Percentiles rank a stretch among this genome's conserved stretches.
phyloP scores from a whole-genome alignment of 2,329 filamentous ascomycete species.

The Elsinoe australis region DNA sequence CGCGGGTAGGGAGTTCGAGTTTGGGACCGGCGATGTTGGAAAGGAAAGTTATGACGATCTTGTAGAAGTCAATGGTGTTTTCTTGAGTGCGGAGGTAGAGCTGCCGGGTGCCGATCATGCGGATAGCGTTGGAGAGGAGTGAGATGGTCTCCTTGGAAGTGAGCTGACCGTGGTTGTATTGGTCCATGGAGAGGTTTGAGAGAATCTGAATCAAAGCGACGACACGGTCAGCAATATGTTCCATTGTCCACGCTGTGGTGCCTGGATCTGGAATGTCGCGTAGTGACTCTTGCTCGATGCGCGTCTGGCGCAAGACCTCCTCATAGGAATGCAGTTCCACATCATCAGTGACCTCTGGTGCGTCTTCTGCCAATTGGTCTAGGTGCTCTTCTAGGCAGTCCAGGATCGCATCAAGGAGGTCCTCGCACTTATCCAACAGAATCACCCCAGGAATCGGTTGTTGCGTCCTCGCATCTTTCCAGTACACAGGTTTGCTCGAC shows the following conservation, averaged over 20 bases:
- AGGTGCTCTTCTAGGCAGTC: slow-evolving; percentile 88
- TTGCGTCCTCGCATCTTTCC: slow-evolving; percentile 8
- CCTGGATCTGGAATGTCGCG: slow-evolving; percentile 68
- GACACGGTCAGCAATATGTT: slow-evolving; percentile 76
- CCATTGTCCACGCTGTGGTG: slow-evolving; percentile 68
- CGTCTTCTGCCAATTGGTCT: slow-evolving; percentile 74
- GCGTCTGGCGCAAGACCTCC: slow-evolving; percentile 73
- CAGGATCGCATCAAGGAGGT: slow-evolving; percentile 76
- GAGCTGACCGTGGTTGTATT: slow-evolving; percentile 66
- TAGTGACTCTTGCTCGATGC: slow-evolving; percentile 62
- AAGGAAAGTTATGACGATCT: slow-evolving; percentile 80
- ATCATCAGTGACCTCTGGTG: slow-evolving; percentile 77
- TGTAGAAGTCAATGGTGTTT: slow-evolving; percentile 95
- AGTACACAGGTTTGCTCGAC: slow-evolving; percentile 38
- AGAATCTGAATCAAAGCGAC: slow-evolving; percentile 88
- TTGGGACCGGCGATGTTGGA: slow-evolving; percentile 73
- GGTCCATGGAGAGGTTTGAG: slow-evolving; percentile 82
- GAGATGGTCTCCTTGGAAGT: slow-evolving; percentile 72
- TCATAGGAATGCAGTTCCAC: slow-evolving; percentile 80
- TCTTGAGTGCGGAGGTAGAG: slow-evolving; percentile 73
- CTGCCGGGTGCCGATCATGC: slow-evolving; percentile 80
- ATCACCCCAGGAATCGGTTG: slow-evolving; percentile 49
- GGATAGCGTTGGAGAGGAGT: slow-evolving; percentile 74
- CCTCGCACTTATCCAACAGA: slow-evolving; percentile 72
- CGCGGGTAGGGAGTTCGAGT: slow-evolving; percentile 73